phyloP scores from a whole-genome alignment of 352 stramenopile genomes.

The Phytophthora pinifolia region DNA sequence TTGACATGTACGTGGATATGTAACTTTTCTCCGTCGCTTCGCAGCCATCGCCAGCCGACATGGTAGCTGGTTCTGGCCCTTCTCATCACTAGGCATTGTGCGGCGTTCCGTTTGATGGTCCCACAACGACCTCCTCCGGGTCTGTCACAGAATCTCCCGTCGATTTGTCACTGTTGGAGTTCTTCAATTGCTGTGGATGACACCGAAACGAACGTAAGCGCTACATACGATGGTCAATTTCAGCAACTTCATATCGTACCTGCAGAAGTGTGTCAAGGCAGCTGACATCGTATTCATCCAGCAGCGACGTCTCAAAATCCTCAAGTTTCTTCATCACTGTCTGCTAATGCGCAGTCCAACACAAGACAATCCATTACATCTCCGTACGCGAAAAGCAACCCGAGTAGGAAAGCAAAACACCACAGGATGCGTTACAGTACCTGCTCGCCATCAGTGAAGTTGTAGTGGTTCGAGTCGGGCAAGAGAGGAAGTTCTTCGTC shows the following conservation, averaged over 20 bases:
- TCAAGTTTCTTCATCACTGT: constrained; percentile 88
- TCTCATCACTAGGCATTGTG: constrained; percentile 34
- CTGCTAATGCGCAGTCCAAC: constrained; percentile 50
- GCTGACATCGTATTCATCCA: constrained; percentile 86
- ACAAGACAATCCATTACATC: constrained; percentile 29
- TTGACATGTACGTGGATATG: constrained; percentile 43
- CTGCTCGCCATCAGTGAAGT: constrained; percentile 77
- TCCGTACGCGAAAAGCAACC: constrained; percentile 11
- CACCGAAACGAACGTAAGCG: constrained; percentile 1
- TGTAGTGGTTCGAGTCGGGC: constrained; percentile 68
- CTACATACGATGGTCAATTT: neutral
- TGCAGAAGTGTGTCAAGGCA: constrained; percentile 84
- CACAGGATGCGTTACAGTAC: constrained; percentile 38
- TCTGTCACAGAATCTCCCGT: constrained; percentile 44
- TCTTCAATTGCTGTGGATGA: constrained; percentile 60
- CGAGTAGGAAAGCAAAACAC: constrained; percentile 5
- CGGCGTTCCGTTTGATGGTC: constrained; percentile 37
- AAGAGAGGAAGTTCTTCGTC: constrained; percentile 75
- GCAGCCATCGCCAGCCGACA: constrained; percentile 1
- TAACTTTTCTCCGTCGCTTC: constrained; percentile 19
- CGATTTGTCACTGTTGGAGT: constrained; percentile 44
- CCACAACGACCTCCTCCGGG: constrained; percentile 60
- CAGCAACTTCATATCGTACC: constrained; percentile 20
- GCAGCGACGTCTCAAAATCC: constrained; percentile 85
- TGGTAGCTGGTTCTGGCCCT: neutral